These are phyloP conservation scores for Capsella rubella DNA, from an alignment of 441 rosid species.

Conservation along the genomic window DNA sequence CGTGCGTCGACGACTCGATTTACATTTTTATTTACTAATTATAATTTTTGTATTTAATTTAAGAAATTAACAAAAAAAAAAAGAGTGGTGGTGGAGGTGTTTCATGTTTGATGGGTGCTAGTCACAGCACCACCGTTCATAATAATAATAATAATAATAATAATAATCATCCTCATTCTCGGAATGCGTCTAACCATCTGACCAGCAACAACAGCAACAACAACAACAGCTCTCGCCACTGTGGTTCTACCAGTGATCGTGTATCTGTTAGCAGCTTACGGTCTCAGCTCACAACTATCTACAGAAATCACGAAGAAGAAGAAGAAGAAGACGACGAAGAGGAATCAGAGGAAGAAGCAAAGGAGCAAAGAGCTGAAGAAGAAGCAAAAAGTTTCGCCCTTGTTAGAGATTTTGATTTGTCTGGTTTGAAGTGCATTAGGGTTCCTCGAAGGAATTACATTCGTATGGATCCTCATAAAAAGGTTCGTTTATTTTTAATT, in stretches of 20 bases:
- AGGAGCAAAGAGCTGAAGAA: constrained; percentile 38
- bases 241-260: constrained; percentile 34
- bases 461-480: constrained; percentile 76
- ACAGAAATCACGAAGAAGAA: constrained; percentile 39
- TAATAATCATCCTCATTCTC: constrained; percentile 29
- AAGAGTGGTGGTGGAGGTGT: constrained; percentile 43
- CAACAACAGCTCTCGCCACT: constrained; percentile 35
- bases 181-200: constrained; percentile 36
- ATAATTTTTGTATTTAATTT: background rate
- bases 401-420: constrained; percentile 51
- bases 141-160: background rate
- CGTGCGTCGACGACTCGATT: constrained; percentile 12
- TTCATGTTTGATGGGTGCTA: constrained; percentile 46
- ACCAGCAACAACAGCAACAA: background rate
- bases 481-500: constrained; percentile 49
- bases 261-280: constrained; percentile 43
- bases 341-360: constrained; percentile 15
- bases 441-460: constrained; percentile 64
- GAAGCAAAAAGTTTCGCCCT: constrained; percentile 32
- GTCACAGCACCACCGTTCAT: constrained; percentile 45
- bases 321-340: constrained; percentile 38
- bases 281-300: constrained; percentile 48
- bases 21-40: constrained; percentile 29
- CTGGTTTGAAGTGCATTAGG: constrained; percentile 57
- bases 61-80: background rate